phyloP scores from a whole-genome alignment of 2,329 filamentous ascomycete species.

The Trichoderma breve region DNA sequence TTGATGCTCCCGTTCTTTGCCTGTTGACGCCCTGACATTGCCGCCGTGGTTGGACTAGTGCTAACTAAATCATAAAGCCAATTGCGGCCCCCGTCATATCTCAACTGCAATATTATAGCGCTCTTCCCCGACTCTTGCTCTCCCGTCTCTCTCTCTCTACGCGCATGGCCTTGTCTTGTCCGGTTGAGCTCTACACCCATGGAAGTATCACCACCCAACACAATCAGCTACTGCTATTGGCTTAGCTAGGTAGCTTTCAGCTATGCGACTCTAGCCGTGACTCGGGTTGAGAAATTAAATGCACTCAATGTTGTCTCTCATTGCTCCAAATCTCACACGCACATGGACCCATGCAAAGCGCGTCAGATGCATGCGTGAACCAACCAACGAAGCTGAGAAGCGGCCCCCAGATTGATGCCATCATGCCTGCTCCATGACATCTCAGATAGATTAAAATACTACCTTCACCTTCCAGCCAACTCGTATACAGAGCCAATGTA shows the following conservation, averaged over 20 bases:
- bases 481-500: constrained; percentile 1
- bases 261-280: background rate
- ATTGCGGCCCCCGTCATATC: background rate
- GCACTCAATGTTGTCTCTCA: background rate
- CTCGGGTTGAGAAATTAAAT: background rate
- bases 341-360: background rate
- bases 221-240: background rate
- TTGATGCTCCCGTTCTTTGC: background rate
- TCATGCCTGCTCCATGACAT: background rate
- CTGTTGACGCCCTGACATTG: background rate
- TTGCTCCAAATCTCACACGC: background rate
- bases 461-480: background rate
- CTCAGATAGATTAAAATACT: constrained; percentile 1
- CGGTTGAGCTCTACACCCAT: background rate
- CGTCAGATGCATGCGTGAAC: background rate
- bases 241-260: background rate
- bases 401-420: background rate
- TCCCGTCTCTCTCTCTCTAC: background rate
- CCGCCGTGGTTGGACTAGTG: background rate
- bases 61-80: background rate
- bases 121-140: background rate
- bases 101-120: background rate
- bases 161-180: background rate
- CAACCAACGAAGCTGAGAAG: background rate
- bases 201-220: background rate